Conservation (phyloP, 345 rosid genomes). For the Camelina neglecta region DNA sequence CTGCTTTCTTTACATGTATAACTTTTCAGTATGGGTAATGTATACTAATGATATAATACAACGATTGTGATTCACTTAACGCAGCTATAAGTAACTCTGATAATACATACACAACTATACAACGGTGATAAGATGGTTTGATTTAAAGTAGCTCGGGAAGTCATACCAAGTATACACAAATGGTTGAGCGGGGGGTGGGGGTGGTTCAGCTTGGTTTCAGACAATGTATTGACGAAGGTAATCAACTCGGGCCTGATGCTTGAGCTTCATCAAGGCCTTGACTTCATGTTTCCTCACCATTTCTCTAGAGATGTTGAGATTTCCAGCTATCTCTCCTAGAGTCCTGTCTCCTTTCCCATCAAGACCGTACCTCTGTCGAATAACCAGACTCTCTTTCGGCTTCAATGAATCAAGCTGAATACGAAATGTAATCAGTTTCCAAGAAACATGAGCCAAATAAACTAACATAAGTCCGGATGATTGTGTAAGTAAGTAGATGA, state of each 20-base stretch:
- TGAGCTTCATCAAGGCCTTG: conserved; percentile 96
- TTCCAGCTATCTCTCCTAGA: conserved; percentile 88
- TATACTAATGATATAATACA: conserved; percentile 28
- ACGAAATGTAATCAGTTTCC: conserved; percentile 1
- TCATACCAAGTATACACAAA: conserved; percentile 18
- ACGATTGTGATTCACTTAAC: conserved; percentile 23
- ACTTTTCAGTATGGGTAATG: conserved; percentile 28
- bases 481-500: conserved; percentile 10
- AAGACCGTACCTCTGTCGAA: conserved; percentile 90
- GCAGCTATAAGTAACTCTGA: conserved; percentile 33
- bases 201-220: conserved; percentile 42
- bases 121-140: conserved; percentile 18
- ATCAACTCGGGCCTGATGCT: conserved; percentile 87
- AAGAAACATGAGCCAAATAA: not conserved
- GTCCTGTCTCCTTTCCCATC: conserved; percentile 97
- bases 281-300: conserved; percentile 98
- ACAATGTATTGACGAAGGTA: conserved; percentile 74
- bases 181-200: not conserved
- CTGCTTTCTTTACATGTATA: conserved; percentile 40
- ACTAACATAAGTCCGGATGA: not conserved
- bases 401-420: conserved; percentile 84
- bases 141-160: not conserved
- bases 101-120: conserved; percentile 40
- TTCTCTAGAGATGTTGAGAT: conserved; percentile 92
- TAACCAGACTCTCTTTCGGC: conserved; percentile 94